Evolutionary conservation across 2,329 filamentous ascomycete species (phyloP).

Genomic region (Aspergillus neoniger): DNA sequence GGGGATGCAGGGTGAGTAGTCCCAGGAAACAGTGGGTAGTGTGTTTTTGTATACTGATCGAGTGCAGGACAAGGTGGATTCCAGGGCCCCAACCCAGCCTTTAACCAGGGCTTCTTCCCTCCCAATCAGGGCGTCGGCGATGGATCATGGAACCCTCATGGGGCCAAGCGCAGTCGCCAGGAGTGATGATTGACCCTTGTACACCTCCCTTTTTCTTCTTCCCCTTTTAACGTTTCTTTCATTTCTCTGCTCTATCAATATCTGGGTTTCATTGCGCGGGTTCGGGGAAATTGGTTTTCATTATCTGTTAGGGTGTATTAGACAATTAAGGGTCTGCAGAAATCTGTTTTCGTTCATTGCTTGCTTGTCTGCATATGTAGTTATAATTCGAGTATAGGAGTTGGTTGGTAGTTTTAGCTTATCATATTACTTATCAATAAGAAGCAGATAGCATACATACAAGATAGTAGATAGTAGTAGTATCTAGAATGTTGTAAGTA

Average conservation of each 20-base stretch:
- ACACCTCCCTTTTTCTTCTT: not conserved
- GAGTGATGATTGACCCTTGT: conserved; percentile 50
- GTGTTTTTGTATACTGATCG: not conserved
- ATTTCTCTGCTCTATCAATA: too few relatives aligned
- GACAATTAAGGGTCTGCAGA: conserved; percentile 10
- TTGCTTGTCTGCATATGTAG: not conserved
- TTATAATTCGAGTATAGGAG: not conserved
- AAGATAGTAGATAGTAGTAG: too few relatives aligned
- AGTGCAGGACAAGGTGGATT: conserved; percentile 57
- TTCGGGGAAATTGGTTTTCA: conserved; percentile 22
- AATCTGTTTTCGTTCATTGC: conserved; percentile 15
- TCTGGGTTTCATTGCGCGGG: conserved; percentile 10
- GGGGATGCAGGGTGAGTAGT: conserved; percentile 52
- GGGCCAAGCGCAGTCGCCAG: conserved; percentile 74
- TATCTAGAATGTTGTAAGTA: too few relatives aligned
- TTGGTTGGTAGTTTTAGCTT: too few relatives aligned
- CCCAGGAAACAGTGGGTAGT: not conserved
- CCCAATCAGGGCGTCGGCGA: conserved; percentile 52
- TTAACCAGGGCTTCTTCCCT: conserved; percentile 73
- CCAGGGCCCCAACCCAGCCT: conserved; percentile 68
- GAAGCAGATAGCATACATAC: too few relatives aligned
- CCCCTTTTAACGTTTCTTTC: too few relatives aligned
- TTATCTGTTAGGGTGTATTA: conserved; percentile 25
- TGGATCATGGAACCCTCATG: conserved; percentile 78
- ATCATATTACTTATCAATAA: too few relatives aligned